Evolutionary conservation across 257 asterid species (phyloP).

Genomic region (Jaltomata sinuosa): DNA sequence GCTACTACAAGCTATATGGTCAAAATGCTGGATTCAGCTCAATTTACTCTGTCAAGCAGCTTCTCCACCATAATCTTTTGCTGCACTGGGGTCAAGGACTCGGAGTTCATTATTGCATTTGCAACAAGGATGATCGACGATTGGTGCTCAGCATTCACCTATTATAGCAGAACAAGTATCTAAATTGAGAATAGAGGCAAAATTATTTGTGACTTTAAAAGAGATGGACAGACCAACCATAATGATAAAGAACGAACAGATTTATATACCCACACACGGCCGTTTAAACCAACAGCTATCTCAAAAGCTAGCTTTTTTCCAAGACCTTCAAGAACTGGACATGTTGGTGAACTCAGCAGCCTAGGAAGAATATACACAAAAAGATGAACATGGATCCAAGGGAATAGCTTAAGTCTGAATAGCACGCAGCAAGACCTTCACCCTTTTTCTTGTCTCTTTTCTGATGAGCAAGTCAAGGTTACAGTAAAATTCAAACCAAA

Average conservation of each 20-base stretch:
- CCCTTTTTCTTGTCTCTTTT: neutral
- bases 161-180: constrained; percentile 4
- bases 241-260: neutral
- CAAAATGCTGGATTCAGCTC: neutral
- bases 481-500: neutral
- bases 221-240: neutral
- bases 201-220: neutral
- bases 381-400: neutral
- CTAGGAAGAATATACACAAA: constrained; percentile 19
- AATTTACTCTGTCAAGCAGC: constrained; percentile 60
- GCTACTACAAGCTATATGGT: neutral
- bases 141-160: constrained; percentile 79
- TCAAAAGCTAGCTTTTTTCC: constrained; percentile 95
- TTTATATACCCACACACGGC: constrained; percentile 85
- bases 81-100: constrained; percentile 65
- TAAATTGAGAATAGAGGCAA: neutral
- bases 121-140: constrained; percentile 60
- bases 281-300: constrained; percentile 87
- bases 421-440: neutral
- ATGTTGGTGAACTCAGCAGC: constrained; percentile 72
- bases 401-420: neutral
- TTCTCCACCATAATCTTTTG: constrained; percentile 78
- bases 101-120: constrained; percentile 76
- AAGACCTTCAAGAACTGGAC: constrained; percentile 80
- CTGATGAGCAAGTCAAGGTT: neutral